Evolutionary conservation across 2,329 filamentous ascomycete genomes (phyloP).

Genomic region (Pyricularia sp.): DNA sequence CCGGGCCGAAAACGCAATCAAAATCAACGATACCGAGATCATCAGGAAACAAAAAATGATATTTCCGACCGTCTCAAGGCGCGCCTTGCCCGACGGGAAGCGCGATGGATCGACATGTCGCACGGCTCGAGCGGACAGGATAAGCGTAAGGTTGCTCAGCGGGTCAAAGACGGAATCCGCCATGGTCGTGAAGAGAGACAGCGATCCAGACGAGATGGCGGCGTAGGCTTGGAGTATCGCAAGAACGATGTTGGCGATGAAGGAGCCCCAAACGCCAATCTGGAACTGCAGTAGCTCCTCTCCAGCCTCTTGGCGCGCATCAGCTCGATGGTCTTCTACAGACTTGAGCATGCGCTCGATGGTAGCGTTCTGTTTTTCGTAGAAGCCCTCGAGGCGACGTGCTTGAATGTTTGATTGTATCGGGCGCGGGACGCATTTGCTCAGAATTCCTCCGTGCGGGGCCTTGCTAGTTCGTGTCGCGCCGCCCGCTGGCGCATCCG

Average conservation of each 20-base stretch:
- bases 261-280: slow-evolving; percentile 53
- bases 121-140: slow-evolving; percentile 78
- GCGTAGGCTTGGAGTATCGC: slow-evolving; percentile 78
- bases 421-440: slow-evolving; percentile 16
- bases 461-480: not conserved
- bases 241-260: slow-evolving; percentile 69
- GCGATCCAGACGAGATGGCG: slow-evolving; percentile 73
- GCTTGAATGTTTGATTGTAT: slow-evolving; percentile 20
- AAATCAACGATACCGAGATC: slow-evolving; percentile 79
- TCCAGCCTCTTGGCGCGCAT: slow-evolving; percentile 65
- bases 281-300: slow-evolving; percentile 69
- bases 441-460: not conserved
- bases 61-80: slow-evolving; percentile 90
- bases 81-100: slow-evolving; percentile 85
- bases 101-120: slow-evolving; percentile 72
- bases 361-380: slow-evolving; percentile 81
- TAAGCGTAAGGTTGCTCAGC: slow-evolving; percentile 73
- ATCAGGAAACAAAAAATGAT: slow-evolving; percentile 95
- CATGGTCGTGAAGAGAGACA: slow-evolving; percentile 96
- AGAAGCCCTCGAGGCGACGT: slow-evolving; percentile 59
- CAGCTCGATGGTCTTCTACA: slow-evolving; percentile 77
- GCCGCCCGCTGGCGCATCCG: not conserved
- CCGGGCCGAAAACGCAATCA: slow-evolving; percentile 75
- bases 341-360: slow-evolving; percentile 86
- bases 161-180: slow-evolving; percentile 92